Evolutionary conservation across 169 alveolate species (phyloP), one percentile per base, ranked within the genome.

Genomic region (Cryptosporidium sp.): DNA sequence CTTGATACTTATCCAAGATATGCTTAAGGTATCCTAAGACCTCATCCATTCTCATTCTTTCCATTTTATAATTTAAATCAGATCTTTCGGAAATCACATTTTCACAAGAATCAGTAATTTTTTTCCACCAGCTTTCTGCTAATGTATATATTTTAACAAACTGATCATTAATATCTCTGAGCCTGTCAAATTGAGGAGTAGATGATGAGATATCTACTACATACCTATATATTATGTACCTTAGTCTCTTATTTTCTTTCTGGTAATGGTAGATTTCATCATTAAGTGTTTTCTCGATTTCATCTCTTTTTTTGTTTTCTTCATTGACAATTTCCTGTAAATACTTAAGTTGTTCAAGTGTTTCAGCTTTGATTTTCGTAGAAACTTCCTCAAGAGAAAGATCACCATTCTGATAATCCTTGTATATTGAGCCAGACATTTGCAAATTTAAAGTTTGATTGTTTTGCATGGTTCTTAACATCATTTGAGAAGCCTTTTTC

Each of bases 301-400:
- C 89, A 41, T 80, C 89, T 45, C 89, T 80, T 50, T 80, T 80
- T 80, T 80, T 80, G 68, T 59, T 80, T 80, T 80, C 89, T 41
- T 80, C 80, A 21, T 65, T 61, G 18, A 80, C 48, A 26, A 80
- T 80, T 62, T 80, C 69, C 18, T 80, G 65, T n/a, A 80, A 16
- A 43, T 43, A 41, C 45, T 80, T 80, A 8, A 80, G 65, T 65
- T 80, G 73, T 26, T 48, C 59, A 18, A 70, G 41, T 16, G 65
- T 29, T 29, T 29, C 51, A 35, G 7, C 29, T 71, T 23, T 48
- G 3, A 21, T 48, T 7, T 59, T 58, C 3, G 86, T 31, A 26
- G 43, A 29, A 7, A 55, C 4, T 45, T 59, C 68, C 33, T 73
- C 71, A 0, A 67, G 65, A 29, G 69, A 43, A 51, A 18, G 16